A percentile compares a stretch with the other conserved stretches of the same genome.
Conservation (phyloP, 1,284 basidiomycete genomes). For the Pseudozyma tsukubaensis region DNA sequence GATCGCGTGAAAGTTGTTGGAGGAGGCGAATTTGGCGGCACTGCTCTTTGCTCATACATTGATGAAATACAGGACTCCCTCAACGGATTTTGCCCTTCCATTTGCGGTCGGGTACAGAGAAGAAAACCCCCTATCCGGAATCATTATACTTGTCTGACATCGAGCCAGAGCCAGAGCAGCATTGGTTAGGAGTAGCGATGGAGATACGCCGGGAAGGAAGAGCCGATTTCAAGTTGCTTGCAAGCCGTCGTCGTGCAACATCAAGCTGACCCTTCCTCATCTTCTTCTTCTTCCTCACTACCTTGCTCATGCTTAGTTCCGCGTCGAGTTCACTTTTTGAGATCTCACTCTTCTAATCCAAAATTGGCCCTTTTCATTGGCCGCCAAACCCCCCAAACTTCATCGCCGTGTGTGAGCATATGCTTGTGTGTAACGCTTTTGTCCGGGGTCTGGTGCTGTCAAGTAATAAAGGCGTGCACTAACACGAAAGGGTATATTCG, state of each 20-base stretch:
- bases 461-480: not conserved
- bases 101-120: slow-evolving; percentile 45
- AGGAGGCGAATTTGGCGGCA: not conserved
- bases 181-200: slow-evolving; percentile 2
- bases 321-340: slow-evolving; percentile 25
- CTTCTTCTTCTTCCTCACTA: not conserved
- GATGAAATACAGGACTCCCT: slow-evolving; percentile 65
- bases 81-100: slow-evolving; percentile 52
- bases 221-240: not conserved
- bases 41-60: slow-evolving; percentile 42
- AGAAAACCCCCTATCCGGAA: slow-evolving; percentile 61
- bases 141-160: slow-evolving; percentile 59
- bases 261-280: slow-evolving; percentile 16
- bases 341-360: slow-evolving; percentile 22
- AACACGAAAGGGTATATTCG: slow-evolving; percentile 4
- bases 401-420: not conserved
- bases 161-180: slow-evolving; percentile 26
- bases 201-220: not conserved
- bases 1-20: not conserved
- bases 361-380: slow-evolving; percentile 19
- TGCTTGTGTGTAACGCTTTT: slow-evolving; percentile 1
- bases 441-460: no score
- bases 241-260: not conserved
- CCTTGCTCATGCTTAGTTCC: slow-evolving; percentile 16
- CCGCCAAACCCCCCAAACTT: slow-evolving; percentile 12